These are phyloP conservation scores for Eucommia ulmoides DNA, from an alignment of 257 asterid species.

Conservation along the genomic window DNA sequence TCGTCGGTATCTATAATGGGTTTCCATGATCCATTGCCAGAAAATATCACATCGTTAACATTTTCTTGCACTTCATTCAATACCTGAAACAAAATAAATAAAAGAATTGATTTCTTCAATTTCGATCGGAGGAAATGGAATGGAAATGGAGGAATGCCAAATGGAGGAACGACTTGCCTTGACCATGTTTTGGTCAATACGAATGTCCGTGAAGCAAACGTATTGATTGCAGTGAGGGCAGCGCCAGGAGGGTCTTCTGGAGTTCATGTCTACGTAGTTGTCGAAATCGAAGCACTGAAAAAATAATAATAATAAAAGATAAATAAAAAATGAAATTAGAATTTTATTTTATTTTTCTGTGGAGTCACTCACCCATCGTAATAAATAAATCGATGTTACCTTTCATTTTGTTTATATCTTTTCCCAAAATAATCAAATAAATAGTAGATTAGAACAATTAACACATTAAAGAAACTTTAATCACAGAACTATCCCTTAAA, in stretches of 20 bases:
- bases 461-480: not conserved
- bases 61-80: conserved; percentile 59
- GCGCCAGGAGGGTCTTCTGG: conserved; percentile 90
- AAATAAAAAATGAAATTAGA: no score
- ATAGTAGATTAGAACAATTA: not conserved
- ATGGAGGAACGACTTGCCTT: conserved; percentile 81
- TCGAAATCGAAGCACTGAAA: conserved; percentile 76
- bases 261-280: conserved; percentile 66
- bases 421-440: not conserved
- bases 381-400: no score
- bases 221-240: conserved; percentile 85
- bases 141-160: no score
- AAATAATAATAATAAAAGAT: no score
- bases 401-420: not conserved
- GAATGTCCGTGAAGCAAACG: conserved; percentile 73
- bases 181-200: conserved; percentile 62
- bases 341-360: no score
- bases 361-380: no score
- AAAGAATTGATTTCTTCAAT: not conserved
- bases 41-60: conserved; percentile 35
- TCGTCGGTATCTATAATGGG: conserved; percentile 39
- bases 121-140: no score
- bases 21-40: conserved; percentile 82
- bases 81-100: conserved; percentile 33
- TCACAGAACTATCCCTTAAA: not conserved